Base-by-base conservation (phyloP, 2,329 filamentous ascomycete genomes). In the Penicillium crustosum region DNA sequence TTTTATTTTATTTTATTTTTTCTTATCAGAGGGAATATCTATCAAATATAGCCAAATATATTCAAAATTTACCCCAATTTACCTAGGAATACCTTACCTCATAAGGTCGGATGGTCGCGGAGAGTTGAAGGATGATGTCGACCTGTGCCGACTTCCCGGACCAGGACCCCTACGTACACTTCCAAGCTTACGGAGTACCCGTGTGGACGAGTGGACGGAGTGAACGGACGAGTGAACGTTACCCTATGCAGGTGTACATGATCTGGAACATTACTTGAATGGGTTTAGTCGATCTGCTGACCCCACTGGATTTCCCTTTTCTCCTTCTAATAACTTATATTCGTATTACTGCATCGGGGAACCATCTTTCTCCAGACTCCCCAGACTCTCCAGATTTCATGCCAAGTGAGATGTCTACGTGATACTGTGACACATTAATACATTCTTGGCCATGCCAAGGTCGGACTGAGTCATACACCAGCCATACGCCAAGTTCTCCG, bases 221-320 rank as follows among this genome's bases (percentile, higher is more conserved):
- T n/a, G 29, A 5, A 10, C 9, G 4, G 15, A n/a, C 15, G 6
- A 3, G 33, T n/a, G 35, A 3, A 36, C 8, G 35, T 19, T 38
- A 38, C 35, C 12, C 12, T 33, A 33, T 38, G 51, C 42, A 54
- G 12, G 51, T 19, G 15, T n/a, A n/a, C 15, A 21, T 23, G 43
- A 44, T 67, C 65, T 67, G 61, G 65, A 67, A 66, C 42, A 45
- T 59, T 67, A 17, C 65, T 59, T 51, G 36, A 60, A 57, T 29
- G 12, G 60, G 62, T 19, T 38, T 67, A 66, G 65, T 58, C 43
- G 41, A 43, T 44, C 38, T 44, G 39, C 2, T 51, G 38, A 51
- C 51, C 48, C 51, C 42, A 44, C 42, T 44, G 5, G 23, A 27
- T 29, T 29, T n/a, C 25, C 19, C 6, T 42, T 42, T 41, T 8